Percentiles rank a stretch among this genome's conserved stretches.
Conservation (phyloP, 2,329 filamentous ascomycete species). For the Scorias spongiosa region DNA sequence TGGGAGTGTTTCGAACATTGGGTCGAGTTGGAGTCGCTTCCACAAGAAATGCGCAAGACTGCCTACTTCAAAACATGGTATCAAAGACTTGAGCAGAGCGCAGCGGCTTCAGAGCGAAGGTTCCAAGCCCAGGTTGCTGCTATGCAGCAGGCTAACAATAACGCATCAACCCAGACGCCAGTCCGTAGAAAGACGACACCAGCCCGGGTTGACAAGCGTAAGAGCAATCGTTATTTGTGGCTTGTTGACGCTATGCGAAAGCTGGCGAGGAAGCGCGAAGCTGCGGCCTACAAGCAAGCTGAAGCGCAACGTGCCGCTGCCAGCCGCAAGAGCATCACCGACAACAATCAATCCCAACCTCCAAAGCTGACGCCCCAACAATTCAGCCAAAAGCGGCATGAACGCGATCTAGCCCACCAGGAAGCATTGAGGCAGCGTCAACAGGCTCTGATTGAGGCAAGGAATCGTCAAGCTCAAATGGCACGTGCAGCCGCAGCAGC, state of each 20-base stretch:
- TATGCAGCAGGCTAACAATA: constrained; percentile 35
- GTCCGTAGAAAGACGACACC: constrained; percentile 60
- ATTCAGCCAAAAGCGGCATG: constrained; percentile 77
- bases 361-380: constrained; percentile 68
- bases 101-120: constrained; percentile 42
- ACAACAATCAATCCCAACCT: constrained; percentile 8
- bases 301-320: constrained; percentile 55
- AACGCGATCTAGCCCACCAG: constrained; percentile 57
- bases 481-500: constrained; percentile 18
- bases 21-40: constrained; percentile 81
- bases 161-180: constrained; percentile 35
- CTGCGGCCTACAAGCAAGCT: constrained; percentile 70
- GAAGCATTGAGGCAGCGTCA: constrained; percentile 37
- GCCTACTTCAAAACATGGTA: constrained; percentile 78
- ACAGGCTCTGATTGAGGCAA: constrained; percentile 17
- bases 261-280: constrained; percentile 84
- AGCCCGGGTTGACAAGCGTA: constrained; percentile 69
- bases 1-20: constrained; percentile 99
- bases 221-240: constrained; percentile 72
- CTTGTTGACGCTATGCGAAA: constrained; percentile 93
- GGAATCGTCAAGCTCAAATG: constrained; percentile 22
- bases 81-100: constrained; percentile 46
- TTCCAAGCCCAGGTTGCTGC: constrained; percentile 40
- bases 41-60: constrained; percentile 85
- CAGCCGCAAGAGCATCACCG: constrained; percentile 52